Evolutionary conservation across 2,329 filamentous ascomycete species (phyloP).

Genomic region (Colletotrichum lindemuthianum): DNA sequence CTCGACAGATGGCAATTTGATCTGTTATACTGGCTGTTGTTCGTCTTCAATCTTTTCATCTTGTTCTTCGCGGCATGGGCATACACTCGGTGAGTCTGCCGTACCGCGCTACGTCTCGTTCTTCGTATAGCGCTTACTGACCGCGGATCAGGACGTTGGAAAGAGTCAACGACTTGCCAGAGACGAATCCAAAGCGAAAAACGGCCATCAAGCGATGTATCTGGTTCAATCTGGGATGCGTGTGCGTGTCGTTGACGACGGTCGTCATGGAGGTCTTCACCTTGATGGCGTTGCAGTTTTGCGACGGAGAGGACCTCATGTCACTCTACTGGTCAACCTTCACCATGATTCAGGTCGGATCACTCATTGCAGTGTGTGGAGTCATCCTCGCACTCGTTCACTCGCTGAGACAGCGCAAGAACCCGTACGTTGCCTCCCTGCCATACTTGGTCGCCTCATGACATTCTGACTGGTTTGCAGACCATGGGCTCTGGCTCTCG

Average conservation of each 20-base stretch:
- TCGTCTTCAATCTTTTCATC: conserved; percentile 54
- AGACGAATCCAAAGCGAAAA: conserved; percentile 48
- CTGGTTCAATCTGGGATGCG: conserved; percentile 54
- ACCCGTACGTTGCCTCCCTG: conserved; percentile 55
- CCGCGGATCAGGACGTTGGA: conserved; percentile 46
- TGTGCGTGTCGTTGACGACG: conserved; percentile 54
- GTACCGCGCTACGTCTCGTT: not conserved
- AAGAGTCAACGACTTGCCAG: conserved; percentile 44
- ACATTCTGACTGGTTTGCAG: conserved; percentile 40
- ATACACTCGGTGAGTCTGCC: conserved; percentile 50
- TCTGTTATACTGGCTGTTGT: conserved; percentile 58
- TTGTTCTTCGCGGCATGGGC: conserved; percentile 56
- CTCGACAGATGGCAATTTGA: conserved; percentile 55
- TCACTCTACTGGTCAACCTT: conserved; percentile 70
- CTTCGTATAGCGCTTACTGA: conserved; percentile 2
- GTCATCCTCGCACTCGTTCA: conserved; percentile 65
- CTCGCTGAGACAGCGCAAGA: conserved; percentile 57
- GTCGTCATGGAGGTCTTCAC: conserved; percentile 65
- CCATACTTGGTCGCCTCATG: not conserved
- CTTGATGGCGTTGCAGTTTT: conserved; percentile 66
- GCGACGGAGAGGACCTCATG: conserved; percentile 69
- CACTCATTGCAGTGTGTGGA: conserved; percentile 66
- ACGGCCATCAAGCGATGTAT: conserved; percentile 53
- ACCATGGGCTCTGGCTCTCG: conserved; percentile 68
- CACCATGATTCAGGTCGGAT: conserved; percentile 68